Evolutionary conservation across 495 filamentous ascomycete genomes (phyloP).

Genomic region (Annulohypoxylon nitens): DNA sequence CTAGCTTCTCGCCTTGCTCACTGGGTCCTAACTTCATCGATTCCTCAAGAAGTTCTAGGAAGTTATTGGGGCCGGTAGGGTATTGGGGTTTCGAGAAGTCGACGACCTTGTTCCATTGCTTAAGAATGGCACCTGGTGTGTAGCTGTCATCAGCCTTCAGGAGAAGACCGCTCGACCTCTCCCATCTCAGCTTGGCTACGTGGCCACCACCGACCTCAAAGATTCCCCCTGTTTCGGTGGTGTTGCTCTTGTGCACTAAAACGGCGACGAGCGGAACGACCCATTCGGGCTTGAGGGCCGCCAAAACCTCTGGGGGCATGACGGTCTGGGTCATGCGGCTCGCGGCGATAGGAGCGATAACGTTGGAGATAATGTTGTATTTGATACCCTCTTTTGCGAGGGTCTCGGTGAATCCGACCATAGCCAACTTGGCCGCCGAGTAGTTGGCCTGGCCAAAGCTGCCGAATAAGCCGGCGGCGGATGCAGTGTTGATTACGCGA

Average conservation of each 20-base stretch:
- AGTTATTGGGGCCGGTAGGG: constrained; percentile 89
- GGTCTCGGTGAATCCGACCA: constrained; percentile 98
- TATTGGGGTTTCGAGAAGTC: constrained; percentile 90
- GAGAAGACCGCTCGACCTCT: constrained; percentile 90
- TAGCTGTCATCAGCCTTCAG: constrained; percentile 90
- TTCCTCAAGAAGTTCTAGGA: constrained; percentile 87
- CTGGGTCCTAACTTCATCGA: constrained; percentile 83
- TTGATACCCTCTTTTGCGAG: constrained; percentile 97
- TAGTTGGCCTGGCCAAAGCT: constrained; percentile 98
- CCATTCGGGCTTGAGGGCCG: constrained; percentile 93
- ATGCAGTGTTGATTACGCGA: constrained; percentile 94
- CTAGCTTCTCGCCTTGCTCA: constrained; percentile 79
- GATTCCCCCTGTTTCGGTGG: constrained; percentile 84
- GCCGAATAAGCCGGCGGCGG: constrained; percentile 94
- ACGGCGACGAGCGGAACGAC: constrained; percentile 93
- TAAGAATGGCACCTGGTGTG: constrained; percentile 87
- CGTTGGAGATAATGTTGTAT: constrained; percentile 97
- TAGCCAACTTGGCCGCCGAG: constrained; percentile 94
- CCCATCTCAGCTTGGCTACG: constrained; percentile 94
- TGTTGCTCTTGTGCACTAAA: constrained; percentile 90
- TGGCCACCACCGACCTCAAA: constrained; percentile 96
- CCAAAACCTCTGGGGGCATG: constrained; percentile 94
- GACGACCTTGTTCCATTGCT: constrained; percentile 87
- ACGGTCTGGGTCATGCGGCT: constrained; percentile 97
- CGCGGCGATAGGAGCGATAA: constrained; percentile 96